Percentiles rank a stretch among this genome's conserved stretches.
These are phyloP conservation scores for Ogataea pini DNA, from an alignment of 805 yeast species.

Conservation along the genomic window DNA sequence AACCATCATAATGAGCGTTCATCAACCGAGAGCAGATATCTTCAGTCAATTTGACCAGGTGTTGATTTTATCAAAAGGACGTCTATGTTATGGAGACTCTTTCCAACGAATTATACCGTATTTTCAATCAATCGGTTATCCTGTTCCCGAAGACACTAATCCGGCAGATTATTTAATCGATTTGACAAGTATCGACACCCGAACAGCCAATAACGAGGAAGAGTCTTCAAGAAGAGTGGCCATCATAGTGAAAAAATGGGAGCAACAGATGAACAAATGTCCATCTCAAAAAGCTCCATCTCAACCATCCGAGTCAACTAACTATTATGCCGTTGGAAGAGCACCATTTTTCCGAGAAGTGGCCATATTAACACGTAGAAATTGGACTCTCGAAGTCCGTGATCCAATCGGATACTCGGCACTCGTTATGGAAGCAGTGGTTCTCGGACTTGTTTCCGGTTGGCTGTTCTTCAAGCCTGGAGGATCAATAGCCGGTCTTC, in stretches of 20 bases:
- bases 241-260: conserved; percentile 42
- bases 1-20: conserved; percentile 74
- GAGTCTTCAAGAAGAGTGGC: conserved; percentile 38
- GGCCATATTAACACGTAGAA: conserved; percentile 45
- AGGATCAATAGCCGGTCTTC: conserved; percentile 58
- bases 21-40: conserved; percentile 83
- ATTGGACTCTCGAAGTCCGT: conserved; percentile 46
- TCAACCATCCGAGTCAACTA: not conserved
- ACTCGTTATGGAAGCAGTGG: conserved; percentile 41
- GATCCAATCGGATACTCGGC: conserved; percentile 53
- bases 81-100: conserved; percentile 47
- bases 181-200: conserved; percentile 54
- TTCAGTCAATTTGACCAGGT: conserved; percentile 66
- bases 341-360: conserved; percentile 47
- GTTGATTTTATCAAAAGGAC: conserved; percentile 66
- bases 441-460: conserved; percentile 65
- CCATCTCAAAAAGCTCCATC: no score
- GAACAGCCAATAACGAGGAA: conserved; percentile 40
- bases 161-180: conserved; percentile 66
- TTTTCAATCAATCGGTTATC: conserved; percentile 49
- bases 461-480: conserved; percentile 75
- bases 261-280: conserved; percentile 22
- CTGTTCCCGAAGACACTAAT: conserved; percentile 49
- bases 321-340: conserved; percentile 28
- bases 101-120: conserved; percentile 43